Conservation (phyloP, 805 yeast genomes). For the Yamadazyma nakazawae region DNA sequence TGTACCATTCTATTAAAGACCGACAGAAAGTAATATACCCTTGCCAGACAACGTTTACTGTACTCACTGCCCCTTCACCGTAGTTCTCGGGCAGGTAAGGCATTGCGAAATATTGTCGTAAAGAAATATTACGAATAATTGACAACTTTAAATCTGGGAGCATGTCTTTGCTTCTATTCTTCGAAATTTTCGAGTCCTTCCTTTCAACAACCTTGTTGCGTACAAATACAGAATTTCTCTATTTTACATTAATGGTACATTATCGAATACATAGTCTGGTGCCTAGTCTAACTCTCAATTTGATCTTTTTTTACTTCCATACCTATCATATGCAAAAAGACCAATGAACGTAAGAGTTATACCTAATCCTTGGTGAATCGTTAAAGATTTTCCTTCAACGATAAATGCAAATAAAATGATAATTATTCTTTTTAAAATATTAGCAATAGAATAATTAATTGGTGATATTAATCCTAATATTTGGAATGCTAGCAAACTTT, state of each 20-base stretch:
- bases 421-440: conserved; percentile 68
- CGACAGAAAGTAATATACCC: too few species aligned
- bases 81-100: too few species aligned
- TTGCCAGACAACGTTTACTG: too few species aligned
- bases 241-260: not conserved
- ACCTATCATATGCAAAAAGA: conserved; percentile 40
- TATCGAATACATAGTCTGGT: too few species aligned
- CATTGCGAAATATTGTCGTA: too few species aligned
- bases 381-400: conserved; percentile 49
- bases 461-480: conserved; percentile 70
- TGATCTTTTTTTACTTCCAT: conserved; percentile 23
- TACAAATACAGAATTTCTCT: not conserved
- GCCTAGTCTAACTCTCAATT: not conserved
- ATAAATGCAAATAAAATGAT: conserved; percentile 64
- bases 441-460: conserved; percentile 76
- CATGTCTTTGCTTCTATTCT: too few species aligned
- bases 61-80: not conserved
- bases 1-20: too few species aligned
- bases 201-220: too few species aligned
- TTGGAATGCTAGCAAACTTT: conserved; percentile 73
- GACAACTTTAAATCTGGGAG: too few species aligned
- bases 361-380: conserved; percentile 33
- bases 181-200: too few species aligned
- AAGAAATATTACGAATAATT: too few species aligned
- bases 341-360: conserved; percentile 36